Base-by-base conservation (phyloP, 495 filamentous ascomycete genomes). In the Lasiosphaeris hirsuta region DNA sequence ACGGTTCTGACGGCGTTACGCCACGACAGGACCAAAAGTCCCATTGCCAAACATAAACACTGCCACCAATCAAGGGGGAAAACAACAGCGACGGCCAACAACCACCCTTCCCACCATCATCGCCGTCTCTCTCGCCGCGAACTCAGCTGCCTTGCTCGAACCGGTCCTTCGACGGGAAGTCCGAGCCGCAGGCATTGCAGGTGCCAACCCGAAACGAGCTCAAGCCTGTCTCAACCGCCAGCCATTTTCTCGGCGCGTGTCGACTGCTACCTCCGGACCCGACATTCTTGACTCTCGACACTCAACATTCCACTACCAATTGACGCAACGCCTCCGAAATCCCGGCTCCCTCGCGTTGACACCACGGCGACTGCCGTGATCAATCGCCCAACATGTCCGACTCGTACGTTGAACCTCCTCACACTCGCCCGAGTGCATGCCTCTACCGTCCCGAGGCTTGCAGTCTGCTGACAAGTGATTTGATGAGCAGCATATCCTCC, bases 1-100 rank as follows among this genome's bases (percentile, higher is more conserved):
- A 51, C 46, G 50, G 44, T 62, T 55, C 48, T 50, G 56, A 44
- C 50, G 52, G 57, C 57, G 61, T 58, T 55, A 59, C 60, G 60
- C 61, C 61, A 60, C 61, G 53, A 42, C 57, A 39, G 51, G 40
- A 38, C 34, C 53, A 18, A 34, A 49, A 49, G 35, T 56, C 41
- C 44, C 57, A 55, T 38, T 36, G 19, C 51, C 47, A 56, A 63
- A 60, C 50, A 40, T 50, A 56, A 60, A 56, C 45, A 51, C 60
- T 11, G 39, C 51, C 41, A 46, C 56, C 60, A 56, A 56, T 62
- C 59, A 63, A 59, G 56, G 46, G 51, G 56, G 19, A 1, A 13
- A 55, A 36, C 51, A 10, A 10, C 36, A 40, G 23, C n/a, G 37
- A 44, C 40, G 18, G 19, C 41, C 40, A 53, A 14, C 10, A 35